phyloP scores from a whole-genome alignment of 768 basidiomycete species.

The Termitomyces titanicus region DNA sequence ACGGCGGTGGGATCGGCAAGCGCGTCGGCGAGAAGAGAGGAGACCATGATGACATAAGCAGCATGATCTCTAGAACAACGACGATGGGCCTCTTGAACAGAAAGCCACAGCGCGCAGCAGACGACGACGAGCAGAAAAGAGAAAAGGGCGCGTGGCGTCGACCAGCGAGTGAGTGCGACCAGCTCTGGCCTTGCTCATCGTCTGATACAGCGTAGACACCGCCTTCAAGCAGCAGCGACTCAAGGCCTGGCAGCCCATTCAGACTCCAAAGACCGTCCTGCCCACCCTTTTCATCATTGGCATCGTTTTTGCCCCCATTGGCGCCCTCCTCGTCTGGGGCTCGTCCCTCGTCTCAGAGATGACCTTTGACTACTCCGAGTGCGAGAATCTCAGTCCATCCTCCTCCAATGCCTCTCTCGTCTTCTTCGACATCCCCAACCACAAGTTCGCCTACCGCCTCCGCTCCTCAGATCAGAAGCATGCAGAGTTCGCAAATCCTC shows the following conservation, averaged over 20 bases:
- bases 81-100: conserved; percentile 56
- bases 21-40: conserved; percentile 44
- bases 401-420: conserved; percentile 28
- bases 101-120: background rate
- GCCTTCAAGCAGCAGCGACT: conserved; percentile 99
- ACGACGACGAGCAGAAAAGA: conserved; percentile 57
- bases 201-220: conserved; percentile 58
- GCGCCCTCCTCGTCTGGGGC: conserved; percentile 93
- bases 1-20: conserved; percentile 44
- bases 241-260: conserved; percentile 99
- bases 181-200: conserved; percentile 15
- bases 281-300: conserved; percentile 96
- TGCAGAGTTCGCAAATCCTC: conserved; percentile 52
- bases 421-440: conserved; percentile 58
- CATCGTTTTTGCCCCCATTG: conserved; percentile 93
- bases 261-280: conserved; percentile 95
- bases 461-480: conserved; percentile 52
- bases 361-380: conserved; percentile 92
- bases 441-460: conserved; percentile 64
- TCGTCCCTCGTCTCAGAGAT: conserved; percentile 80
- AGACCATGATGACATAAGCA: conserved; percentile 46
- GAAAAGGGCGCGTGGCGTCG: conserved; percentile 84
- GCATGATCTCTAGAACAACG: conserved; percentile 11
- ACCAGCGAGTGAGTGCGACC: conserved; percentile 67
- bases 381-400: conserved; percentile 62